phyloP scores from a whole-genome alignment of 306 rosid species.

The Pterocarpus santalinus region DNA sequence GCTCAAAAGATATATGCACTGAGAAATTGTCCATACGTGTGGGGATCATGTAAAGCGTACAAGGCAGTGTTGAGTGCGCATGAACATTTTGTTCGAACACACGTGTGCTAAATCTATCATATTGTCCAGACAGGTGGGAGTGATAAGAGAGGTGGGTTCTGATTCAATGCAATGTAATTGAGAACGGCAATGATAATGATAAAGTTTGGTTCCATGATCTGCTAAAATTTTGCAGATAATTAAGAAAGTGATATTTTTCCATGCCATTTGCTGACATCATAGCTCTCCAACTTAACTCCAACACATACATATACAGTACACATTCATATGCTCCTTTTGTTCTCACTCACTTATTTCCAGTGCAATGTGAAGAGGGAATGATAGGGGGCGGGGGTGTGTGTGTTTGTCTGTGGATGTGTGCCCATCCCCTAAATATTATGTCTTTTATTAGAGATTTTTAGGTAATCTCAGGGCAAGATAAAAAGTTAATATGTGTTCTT shows the following conservation, averaged over 20 bases:
- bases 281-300: constrained; percentile 31
- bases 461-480: too few species aligned
- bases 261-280: constrained; percentile 41
- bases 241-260: constrained; percentile 41
- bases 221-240: constrained; percentile 35
- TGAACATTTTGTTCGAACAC: constrained; percentile 56
- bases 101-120: constrained; percentile 52
- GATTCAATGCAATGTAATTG: constrained; percentile 40
- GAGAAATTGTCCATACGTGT: constrained; percentile 58
- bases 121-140: constrained; percentile 54
- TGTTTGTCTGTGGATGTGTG: constrained; percentile 22
- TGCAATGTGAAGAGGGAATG: constrained; percentile 23
- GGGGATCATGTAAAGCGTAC: constrained; percentile 45
- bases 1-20: background rate
- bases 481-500: too few species aligned
- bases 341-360: constrained; percentile 31
- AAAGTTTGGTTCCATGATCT: constrained; percentile 45
- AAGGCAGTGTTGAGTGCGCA: constrained; percentile 53
- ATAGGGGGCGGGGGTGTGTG: background rate
- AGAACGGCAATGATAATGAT: constrained; percentile 11
- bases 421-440: constrained; percentile 32
- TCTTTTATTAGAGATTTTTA: background rate
- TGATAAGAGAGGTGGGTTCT: constrained; percentile 57
- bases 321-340: constrained; percentile 24
- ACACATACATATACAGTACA: background rate